A percentile compares a stretch with the other conserved stretches of the same genome.
Evolutionary conservation across 139 green algal genomes (phyloP).

Genomic region (Zygnema circumcarinatum): DNA sequence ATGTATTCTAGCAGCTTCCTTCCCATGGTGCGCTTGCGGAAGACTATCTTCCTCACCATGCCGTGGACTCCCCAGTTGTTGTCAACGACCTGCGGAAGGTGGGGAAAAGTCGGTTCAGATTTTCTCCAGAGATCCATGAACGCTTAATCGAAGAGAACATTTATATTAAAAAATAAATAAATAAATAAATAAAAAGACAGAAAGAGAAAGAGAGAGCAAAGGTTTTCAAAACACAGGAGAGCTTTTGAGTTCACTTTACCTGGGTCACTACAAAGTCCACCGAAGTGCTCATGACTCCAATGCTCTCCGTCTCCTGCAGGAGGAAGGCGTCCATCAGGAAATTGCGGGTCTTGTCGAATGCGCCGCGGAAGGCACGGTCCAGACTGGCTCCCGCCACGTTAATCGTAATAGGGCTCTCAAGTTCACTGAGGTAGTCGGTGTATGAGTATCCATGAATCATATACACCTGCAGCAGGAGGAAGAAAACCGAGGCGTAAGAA

Average conservation of each 20-base stretch:
- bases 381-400: slow-evolving; percentile 39
- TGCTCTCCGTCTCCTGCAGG: slow-evolving; percentile 70
- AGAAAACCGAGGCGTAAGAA: neutral
- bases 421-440: slow-evolving; percentile 69
- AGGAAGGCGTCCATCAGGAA: slow-evolving; percentile 69
- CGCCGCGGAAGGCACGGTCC: slow-evolving; percentile 62
- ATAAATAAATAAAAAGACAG: too few species aligned
- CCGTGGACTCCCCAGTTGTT: slow-evolving; percentile 76
- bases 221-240: neutral
- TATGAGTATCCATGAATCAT: slow-evolving; percentile 76
- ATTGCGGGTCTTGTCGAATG: slow-evolving; percentile 70
- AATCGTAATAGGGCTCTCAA: slow-evolving; percentile 52
- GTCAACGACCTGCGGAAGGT: slow-evolving; percentile 67
- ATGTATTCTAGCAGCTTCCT: slow-evolving; percentile 32
- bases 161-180: too few species aligned
- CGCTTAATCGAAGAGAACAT: too few species aligned
- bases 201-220: too few species aligned
- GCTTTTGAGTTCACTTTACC: neutral
- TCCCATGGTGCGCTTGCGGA: slow-evolving; percentile 30
- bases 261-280: slow-evolving; percentile 71
- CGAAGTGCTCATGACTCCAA: slow-evolving; percentile 72
- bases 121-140: neutral
- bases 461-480: slow-evolving; percentile 60
- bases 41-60: slow-evolving; percentile 67
- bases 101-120: too few species aligned